Conservation (phyloP, 169 alveolate species). For the Cryptosporidium meleagridis region DNA sequence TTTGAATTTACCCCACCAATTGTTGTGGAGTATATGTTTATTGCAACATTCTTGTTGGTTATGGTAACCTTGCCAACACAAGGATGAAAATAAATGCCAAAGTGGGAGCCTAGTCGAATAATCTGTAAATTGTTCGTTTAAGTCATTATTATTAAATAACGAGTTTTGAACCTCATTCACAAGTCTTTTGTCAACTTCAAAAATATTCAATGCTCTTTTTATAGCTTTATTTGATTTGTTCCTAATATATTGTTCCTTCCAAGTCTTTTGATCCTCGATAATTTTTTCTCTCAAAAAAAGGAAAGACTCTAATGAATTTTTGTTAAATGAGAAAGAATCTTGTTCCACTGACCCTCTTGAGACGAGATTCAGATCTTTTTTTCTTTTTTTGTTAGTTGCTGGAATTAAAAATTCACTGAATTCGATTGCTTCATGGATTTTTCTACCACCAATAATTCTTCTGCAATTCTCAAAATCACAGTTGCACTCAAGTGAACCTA, state of each 20-base stretch:
- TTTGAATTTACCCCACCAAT: conserved; percentile 14
- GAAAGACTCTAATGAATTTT: conserved; percentile 36
- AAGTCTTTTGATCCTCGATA: conserved; percentile 47
- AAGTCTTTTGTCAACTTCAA: conserved; percentile 5
- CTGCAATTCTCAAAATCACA: conserved; percentile 45
- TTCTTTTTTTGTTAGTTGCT: conserved; percentile 13
- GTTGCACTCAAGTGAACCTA: conserved; percentile 16
- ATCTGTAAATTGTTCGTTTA: neutral
- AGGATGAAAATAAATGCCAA: conserved; percentile 41
- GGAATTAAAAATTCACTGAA: conserved; percentile 46
- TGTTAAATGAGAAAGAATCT: neutral
- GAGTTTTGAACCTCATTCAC: conserved; percentile 10
- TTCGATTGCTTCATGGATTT: conserved; percentile 5
- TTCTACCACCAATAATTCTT: conserved; percentile 29
- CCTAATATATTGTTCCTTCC: conserved; percentile 13
- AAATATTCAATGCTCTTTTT: neutral
- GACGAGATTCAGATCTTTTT: neutral
- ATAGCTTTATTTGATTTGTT: neutral
- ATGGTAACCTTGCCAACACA: conserved; percentile 47
- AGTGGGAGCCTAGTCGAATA: neutral
- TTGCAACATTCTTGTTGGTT: conserved; percentile 47
- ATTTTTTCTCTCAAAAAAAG: conserved; percentile 17
- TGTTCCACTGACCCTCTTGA: neutral
- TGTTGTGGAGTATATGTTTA: conserved; percentile 2
- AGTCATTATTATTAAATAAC: neutral